Percentiles rank a stretch among this genome's conserved stretches.
phyloP scores from a whole-genome alignment of 2,329 filamentous ascomycete species.

The Cladophialophora carrionii region DNA sequence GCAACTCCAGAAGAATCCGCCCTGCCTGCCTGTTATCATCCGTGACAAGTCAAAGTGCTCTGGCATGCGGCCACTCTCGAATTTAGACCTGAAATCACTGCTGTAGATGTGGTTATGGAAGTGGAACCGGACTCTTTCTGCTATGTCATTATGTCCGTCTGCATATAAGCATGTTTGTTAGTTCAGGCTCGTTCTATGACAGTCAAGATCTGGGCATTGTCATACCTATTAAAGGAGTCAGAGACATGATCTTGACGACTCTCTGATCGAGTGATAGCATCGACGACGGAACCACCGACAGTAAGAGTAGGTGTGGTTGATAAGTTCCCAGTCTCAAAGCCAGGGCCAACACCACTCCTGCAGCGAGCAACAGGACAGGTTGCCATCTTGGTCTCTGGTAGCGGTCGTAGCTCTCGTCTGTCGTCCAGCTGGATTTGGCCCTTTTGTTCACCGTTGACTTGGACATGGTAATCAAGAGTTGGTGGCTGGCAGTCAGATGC shows the following conservation, averaged over 20 bases:
- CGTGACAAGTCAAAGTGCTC: slow-evolving; percentile 79
- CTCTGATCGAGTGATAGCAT: slow-evolving; percentile 42
- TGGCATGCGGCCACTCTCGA: slow-evolving; percentile 68
- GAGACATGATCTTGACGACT: slow-evolving; percentile 50
- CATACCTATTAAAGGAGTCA: slow-evolving; percentile 56
- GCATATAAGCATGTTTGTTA: background rate
- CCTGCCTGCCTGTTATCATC: slow-evolving; percentile 64
- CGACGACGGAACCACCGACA: slow-evolving; percentile 15
- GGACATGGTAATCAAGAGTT: background rate
- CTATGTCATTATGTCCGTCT: slow-evolving; percentile 83
- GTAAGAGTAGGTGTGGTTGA: slow-evolving; percentile 1
- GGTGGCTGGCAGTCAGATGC: background rate
- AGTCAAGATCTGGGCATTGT: background rate
- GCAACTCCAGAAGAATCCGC: slow-evolving; percentile 90
- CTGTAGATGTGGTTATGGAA: slow-evolving; percentile 79
- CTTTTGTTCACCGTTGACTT: background rate
- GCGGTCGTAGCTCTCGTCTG: slow-evolving; percentile 18
- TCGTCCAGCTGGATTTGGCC: background rate
- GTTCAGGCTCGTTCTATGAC: background rate
- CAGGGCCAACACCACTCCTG: background rate
- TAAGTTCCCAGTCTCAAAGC: slow-evolving; percentile 2
- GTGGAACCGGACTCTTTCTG: slow-evolving; percentile 67
- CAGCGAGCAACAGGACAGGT: slow-evolving; percentile 7
- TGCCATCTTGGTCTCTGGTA: slow-evolving; percentile 11
- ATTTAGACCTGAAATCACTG: slow-evolving; percentile 70